Conservation (phyloP, 2,329 filamentous ascomycete species). For the Drechmeria coniospora region DNA sequence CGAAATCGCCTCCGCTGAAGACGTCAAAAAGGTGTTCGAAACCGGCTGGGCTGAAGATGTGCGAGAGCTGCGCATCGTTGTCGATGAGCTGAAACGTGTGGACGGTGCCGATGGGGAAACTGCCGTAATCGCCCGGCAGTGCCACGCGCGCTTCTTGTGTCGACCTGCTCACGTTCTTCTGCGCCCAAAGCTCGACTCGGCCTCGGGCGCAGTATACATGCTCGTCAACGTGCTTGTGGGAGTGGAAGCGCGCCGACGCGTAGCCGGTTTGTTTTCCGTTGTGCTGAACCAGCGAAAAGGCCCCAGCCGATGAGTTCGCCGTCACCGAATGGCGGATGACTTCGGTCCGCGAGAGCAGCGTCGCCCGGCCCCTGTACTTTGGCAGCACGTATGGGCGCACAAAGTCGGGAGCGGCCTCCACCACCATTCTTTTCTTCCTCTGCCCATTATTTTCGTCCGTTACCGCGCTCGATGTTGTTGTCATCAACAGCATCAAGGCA, state of each 20-base stretch:
- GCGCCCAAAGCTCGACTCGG: slow-evolving; percentile 8
- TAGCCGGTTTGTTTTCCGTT: slow-evolving; percentile 4
- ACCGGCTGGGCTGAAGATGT: slow-evolving; percentile 10
- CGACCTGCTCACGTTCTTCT: slow-evolving; percentile 5
- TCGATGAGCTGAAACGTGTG: slow-evolving; percentile 11
- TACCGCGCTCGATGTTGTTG: too few relatives aligned
- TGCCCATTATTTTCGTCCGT: too few relatives aligned
- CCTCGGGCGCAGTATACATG: slow-evolving; percentile 10
- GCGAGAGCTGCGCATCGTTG: slow-evolving; percentile 9
- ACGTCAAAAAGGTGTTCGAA: slow-evolving; percentile 9
- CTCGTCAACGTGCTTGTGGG: slow-evolving; percentile 7
- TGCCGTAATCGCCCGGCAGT: slow-evolving; percentile 9
- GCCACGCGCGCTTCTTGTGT: slow-evolving; percentile 8
- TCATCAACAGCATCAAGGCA: too few relatives aligned
- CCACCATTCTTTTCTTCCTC: slow-evolving; percentile 6
- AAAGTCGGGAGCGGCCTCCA: slow-evolving; percentile 7
- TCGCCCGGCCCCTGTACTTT: slow-evolving; percentile 8
- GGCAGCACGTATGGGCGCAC: slow-evolving; percentile 11
- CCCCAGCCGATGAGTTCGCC: slow-evolving; percentile 8
- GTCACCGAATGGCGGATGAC: slow-evolving; percentile 10
- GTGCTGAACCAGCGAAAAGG: slow-evolving; percentile 10
- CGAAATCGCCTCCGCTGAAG: slow-evolving; percentile 5
- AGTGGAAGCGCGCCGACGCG: slow-evolving; percentile 8
- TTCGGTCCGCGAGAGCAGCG: slow-evolving; percentile 8
- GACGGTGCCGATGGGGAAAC: slow-evolving; percentile 7